Evolutionary conservation across 2,329 filamentous ascomycete species (phyloP).

Genomic region (Aspergillus sojae): DNA sequence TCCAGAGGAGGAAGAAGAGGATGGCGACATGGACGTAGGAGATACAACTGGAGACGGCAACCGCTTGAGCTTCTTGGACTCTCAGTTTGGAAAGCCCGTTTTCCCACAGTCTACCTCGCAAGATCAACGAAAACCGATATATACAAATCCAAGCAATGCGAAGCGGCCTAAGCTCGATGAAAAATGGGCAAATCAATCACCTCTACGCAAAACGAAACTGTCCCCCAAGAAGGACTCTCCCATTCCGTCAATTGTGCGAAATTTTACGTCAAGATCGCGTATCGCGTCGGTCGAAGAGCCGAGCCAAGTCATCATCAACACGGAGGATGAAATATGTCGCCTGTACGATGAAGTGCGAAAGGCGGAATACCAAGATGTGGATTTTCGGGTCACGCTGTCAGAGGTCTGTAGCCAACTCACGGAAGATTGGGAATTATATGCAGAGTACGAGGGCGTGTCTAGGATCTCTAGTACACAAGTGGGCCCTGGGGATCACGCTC

Average conservation of each 20-base stretch:
- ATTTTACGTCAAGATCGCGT: constrained; percentile 61
- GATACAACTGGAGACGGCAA: constrained; percentile 18
- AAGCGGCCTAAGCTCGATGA: constrained; percentile 48
- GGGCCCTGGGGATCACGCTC: constrained; percentile 64
- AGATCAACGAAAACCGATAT: constrained; percentile 40
- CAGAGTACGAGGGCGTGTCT: constrained; percentile 46
- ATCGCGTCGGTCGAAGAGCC: constrained; percentile 68
- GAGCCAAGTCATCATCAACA: constrained; percentile 71
- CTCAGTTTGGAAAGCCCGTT: constrained; percentile 31
- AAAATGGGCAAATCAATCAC: constrained; percentile 38
- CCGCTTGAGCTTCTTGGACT: constrained; percentile 36
- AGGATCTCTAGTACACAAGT: constrained; percentile 57
- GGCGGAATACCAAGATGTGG: constrained; percentile 33
- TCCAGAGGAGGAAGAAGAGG: constrained; percentile 43
- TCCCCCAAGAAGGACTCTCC: constrained; percentile 58
- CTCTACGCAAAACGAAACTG: constrained; percentile 36
- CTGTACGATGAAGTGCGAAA: constrained; percentile 58
- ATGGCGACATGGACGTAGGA: constrained; percentile 33
- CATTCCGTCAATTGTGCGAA: constrained; percentile 72
- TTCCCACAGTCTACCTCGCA: constrained; percentile 18
- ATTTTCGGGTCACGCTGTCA: constrained; percentile 36
- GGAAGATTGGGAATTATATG: constrained; percentile 35
- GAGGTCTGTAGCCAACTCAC: constrained; percentile 39
- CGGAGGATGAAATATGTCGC: constrained; percentile 69
- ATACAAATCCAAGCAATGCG: constrained; percentile 46